phyloP scores from a whole-genome alignment of 805 yeast species.

The Wickerhamomyces ciferrii region DNA sequence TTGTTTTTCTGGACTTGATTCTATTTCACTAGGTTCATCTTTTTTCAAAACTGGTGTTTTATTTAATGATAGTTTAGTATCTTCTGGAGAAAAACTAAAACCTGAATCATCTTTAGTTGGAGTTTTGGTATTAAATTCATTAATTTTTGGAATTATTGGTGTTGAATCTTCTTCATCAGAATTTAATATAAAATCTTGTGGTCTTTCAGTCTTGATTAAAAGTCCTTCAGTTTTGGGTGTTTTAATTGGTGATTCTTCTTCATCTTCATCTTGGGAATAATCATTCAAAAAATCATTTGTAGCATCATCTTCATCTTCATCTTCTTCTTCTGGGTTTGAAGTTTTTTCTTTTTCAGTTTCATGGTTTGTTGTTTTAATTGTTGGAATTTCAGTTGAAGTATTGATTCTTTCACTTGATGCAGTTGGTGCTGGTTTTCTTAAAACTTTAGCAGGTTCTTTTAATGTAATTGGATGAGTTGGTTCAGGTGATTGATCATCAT shows the following conservation, averaged over 20 bases:
- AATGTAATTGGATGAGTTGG: not conserved
- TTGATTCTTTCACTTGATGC: not conserved
- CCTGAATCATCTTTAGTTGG: not conserved
- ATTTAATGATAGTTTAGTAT: not conserved
- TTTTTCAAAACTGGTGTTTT: not conserved
- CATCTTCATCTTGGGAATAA: constrained; percentile 11
- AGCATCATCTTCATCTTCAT: constrained; percentile 1
- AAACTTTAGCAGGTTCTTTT: not conserved
- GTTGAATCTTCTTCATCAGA: constrained; percentile 12
- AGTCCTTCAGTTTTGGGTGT: constrained; percentile 4
- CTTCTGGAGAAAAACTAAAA: not conserved
- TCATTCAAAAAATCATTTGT: constrained; percentile 10
- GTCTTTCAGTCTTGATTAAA: constrained; percentile 11
- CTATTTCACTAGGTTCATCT: no score
- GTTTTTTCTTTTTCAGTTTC: not conserved
- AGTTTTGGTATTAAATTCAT: not conserved
- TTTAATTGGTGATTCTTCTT: constrained; percentile 2
- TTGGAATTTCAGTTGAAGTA: not conserved
- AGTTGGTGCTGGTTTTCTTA: not conserved
- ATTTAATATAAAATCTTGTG: constrained; percentile 10
- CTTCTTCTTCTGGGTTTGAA: not conserved
- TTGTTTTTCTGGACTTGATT: not conserved
- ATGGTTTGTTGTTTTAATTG: not conserved
- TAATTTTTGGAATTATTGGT: constrained; percentile 1
- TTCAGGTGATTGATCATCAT: not conserved